A percentile compares a stretch with the other conserved stretches of the same genome.
Evolutionary conservation across 208 protist genomes (phyloP).

Genomic region (Acanthamoeba sp.): DNA sequence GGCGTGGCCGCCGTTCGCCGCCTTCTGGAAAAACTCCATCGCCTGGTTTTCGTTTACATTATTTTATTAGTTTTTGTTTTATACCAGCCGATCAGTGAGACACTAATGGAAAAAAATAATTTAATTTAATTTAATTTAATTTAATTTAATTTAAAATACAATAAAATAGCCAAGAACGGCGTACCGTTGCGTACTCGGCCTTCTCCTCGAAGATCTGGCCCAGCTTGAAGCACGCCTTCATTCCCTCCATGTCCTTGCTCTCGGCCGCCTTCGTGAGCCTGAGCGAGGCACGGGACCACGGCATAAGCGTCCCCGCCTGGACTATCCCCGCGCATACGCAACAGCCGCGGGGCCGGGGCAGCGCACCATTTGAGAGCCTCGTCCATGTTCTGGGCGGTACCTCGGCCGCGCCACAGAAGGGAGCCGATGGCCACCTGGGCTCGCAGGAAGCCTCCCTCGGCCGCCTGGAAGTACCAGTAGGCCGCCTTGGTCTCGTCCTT

Average conservation of each 20-base stretch:
- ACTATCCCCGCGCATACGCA: neutral
- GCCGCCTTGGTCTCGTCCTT: constrained; percentile 63
- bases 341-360: too few relatives aligned
- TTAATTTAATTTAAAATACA: too few relatives aligned
- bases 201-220: constrained; percentile 43
- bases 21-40: constrained; percentile 23
- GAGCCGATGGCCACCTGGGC: constrained; percentile 61
- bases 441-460: constrained; percentile 47
- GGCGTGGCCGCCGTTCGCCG: constrained; percentile 29
- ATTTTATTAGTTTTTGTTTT: too few relatives aligned
- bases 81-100: too few relatives aligned
- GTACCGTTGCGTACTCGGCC: neutral
- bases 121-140: too few relatives aligned
- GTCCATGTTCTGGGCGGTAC: constrained; percentile 55
- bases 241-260: constrained; percentile 65
- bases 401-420: constrained; percentile 47
- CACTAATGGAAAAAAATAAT: too few relatives aligned
- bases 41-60: constrained; percentile 10
- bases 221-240: constrained; percentile 66
- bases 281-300: neutral
- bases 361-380: constrained; percentile 43
- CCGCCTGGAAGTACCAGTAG: constrained; percentile 74
- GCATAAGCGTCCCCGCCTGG: too few relatives aligned
- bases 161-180: too few relatives aligned
- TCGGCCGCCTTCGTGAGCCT: constrained; percentile 51